Base-by-base conservation (phyloP, 768 basidiomycete genomes). In the Agaricus subrufescens region DNA sequence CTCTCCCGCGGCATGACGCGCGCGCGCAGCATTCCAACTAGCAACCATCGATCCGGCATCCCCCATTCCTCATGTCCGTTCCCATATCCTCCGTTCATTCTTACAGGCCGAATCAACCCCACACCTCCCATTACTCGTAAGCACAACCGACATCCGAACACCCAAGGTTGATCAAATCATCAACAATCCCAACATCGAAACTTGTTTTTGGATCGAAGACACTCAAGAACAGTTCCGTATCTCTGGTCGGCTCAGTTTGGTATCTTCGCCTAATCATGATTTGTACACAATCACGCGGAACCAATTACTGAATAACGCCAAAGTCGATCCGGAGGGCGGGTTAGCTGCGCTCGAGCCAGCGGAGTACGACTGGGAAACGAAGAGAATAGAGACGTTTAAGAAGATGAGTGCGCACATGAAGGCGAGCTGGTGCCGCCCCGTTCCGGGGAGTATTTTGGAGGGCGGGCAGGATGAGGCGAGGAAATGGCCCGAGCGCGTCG, bases 161-260 rank as follows among this genome's bases (percentile, higher is more conserved):
- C 83, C 84, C 23, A 94, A 94, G 62, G 76, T 82, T 34, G 46
- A 68, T 1, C 85, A 91, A 60, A 70, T 91, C 46, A 71, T 70
- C 25, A 63, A 73, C 38, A 74, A 74, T 54, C 64, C 76, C 9
- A 66, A 73, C 43, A 79, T 85, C 58, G 86, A 93, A 66, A 60
- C 86, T 43, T 81, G 76, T 10, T 93, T 87, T 85, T 94, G 90
- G 89, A 78, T 85, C 51, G 75, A 79, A 30, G 77, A 79, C 23
- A 77, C 82, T 0, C 67, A 77, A 51, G 84, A 89, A 65, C 92
- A 95, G 63, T 92, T 85, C 65, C 84, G 93, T 46, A 71, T 95
- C 63, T 58, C 73, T 0, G 91, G 85, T 1, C 67, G 67, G 12
- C 81, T 80, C 23, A 75, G 73, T 65, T 60, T 91, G 57, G 73